Evolutionary conservation across 1,139 yeast species (phyloP).

Genomic region (Candida tetrigidarum): DNA sequence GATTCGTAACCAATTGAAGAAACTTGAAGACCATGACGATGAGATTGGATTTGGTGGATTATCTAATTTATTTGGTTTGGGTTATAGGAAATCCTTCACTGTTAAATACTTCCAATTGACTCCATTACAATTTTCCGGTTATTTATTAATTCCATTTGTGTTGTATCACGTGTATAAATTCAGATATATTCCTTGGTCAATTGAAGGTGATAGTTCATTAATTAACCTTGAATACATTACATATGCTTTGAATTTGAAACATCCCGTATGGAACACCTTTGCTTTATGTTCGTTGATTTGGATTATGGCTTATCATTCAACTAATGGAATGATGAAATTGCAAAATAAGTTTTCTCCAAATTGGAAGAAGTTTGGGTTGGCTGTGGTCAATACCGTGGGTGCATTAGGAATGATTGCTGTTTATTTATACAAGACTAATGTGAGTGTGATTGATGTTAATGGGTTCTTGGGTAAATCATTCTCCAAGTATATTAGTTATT

Average conservation of each 20-base stretch:
- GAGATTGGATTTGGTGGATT: slow-evolving; percentile 66
- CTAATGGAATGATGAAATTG: slow-evolving; percentile 40
- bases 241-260: slow-evolving; percentile 38
- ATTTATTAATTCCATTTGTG: slow-evolving; percentile 50
- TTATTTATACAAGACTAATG: slow-evolving; percentile 23
- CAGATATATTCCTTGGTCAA: slow-evolving; percentile 50
- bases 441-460: slow-evolving; percentile 19
- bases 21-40: slow-evolving; percentile 27
- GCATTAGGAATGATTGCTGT: slow-evolving; percentile 31
- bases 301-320: slow-evolving; percentile 37
- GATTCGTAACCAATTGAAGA: slow-evolving; percentile 1
- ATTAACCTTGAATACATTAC: slow-evolving; percentile 58
- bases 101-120: slow-evolving; percentile 39
- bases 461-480: slow-evolving; percentile 37
- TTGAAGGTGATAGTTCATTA: slow-evolving; percentile 70
- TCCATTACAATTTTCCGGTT: slow-evolving; percentile 67
- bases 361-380: slow-evolving; percentile 42
- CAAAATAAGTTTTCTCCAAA: slow-evolving; percentile 29
- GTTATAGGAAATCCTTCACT: slow-evolving; percentile 51
- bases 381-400: slow-evolving; percentile 28
- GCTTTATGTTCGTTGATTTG: slow-evolving; percentile 27
- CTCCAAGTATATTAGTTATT: slow-evolving; percentile 25
- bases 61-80: slow-evolving; percentile 55
- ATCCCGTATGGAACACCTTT: slow-evolving; percentile 25
- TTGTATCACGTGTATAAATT: slow-evolving; percentile 51